A percentile compares a stretch with the other conserved stretches of the same genome.
Conservation (phyloP, 2,329 filamentous ascomycete species). For the Diplodia scrobiculata region DNA sequence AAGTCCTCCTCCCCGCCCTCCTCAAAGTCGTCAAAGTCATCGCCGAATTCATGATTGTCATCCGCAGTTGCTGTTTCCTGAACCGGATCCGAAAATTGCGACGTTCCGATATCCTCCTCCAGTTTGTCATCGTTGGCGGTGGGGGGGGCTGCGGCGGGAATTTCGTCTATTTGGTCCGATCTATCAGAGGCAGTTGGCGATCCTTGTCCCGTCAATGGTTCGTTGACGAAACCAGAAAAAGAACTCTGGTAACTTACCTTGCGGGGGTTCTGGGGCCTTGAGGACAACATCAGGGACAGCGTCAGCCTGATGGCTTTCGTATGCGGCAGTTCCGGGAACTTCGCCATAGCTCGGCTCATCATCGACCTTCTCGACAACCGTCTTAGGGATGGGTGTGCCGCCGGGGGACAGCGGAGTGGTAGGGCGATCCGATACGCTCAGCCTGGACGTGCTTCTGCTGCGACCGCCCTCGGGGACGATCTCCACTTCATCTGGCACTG, state of each 20-base stretch:
- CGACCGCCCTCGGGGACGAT: conserved; percentile 51
- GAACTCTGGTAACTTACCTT: conserved; percentile 59
- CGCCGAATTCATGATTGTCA: conserved; percentile 72
- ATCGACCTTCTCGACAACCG: conserved; percentile 64
- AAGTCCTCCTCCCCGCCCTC: conserved; percentile 56
- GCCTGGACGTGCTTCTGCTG: conserved; percentile 45
- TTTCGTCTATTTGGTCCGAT: conserved; percentile 50
- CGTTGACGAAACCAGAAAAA: conserved; percentile 47
- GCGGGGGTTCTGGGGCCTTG: conserved; percentile 49
- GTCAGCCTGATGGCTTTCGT: conserved; percentile 60
- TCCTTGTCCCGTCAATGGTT: conserved; percentile 65
- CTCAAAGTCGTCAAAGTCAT: conserved; percentile 69
- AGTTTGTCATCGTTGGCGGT: conserved; percentile 29
- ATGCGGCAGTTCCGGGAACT: conserved; percentile 62
- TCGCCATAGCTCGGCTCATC: conserved; percentile 61
- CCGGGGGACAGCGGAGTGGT: conserved; percentile 49
- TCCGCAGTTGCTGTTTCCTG: conserved; percentile 53
- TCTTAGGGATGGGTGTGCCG: conserved; percentile 59
- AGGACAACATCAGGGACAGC: conserved; percentile 61
- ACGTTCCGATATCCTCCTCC: conserved; percentile 32
- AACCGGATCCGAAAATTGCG: conserved; percentile 35
- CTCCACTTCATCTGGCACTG: conserved; percentile 66
- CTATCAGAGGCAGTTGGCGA: conserved; percentile 58
- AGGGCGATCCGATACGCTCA: conserved; percentile 50
- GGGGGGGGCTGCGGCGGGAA: conserved; percentile 33